A percentile compares a stretch with the other conserved stretches of the same genome.
Evolutionary conservation across 1,284 basidiomycete species (phyloP).

Genomic region (Sphagnurus paluster): DNA sequence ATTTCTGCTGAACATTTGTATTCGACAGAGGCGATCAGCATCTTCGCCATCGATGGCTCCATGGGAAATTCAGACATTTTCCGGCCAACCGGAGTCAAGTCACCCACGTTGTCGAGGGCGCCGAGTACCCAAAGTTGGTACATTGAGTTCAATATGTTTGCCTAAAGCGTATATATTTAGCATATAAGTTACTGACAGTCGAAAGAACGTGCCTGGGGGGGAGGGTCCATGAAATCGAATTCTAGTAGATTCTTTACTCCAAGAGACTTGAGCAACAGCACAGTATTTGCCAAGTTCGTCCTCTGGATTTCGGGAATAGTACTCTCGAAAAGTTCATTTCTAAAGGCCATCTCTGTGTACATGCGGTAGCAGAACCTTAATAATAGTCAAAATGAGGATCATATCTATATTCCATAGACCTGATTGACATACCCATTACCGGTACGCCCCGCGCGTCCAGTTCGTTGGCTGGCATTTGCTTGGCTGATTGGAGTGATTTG

Average conservation of each 20-base stretch:
- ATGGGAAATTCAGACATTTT: conserved; percentile 99
- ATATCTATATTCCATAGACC: not conserved
- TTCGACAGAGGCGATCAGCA: conserved; percentile 95
- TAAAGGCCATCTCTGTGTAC: conserved; percentile 84
- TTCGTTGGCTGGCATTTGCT: conserved; percentile 94
- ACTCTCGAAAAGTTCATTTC: conserved; percentile 88
- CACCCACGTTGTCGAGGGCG: conserved; percentile 96
- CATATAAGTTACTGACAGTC: conserved; percentile 54
- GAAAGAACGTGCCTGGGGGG: conserved; percentile 69
- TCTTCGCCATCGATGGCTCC: conserved; percentile 98
- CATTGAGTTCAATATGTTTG: conserved; percentile 97
- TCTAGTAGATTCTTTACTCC: conserved; percentile 97
- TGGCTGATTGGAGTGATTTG: conserved; percentile 99
- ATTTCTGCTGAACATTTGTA: conserved; percentile 94
- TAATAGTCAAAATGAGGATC: conserved; percentile 11
- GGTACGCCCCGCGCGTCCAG: conserved; percentile 95
- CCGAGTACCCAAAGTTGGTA: conserved; percentile 99
- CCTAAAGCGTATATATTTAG: conserved; percentile 53
- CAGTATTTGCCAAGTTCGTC: conserved; percentile 97
- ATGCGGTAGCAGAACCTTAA: conserved; percentile 89
- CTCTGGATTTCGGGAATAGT: conserved; percentile 99
- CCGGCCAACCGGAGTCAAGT: conserved; percentile 87
- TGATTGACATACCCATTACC: conserved; percentile 75
- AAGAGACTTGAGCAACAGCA: conserved; percentile 89
- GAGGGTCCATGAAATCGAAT: conserved; percentile 99